These are phyloP conservation scores for Metschnikowia borealis DNA, from an alignment of 805 yeast species.

Conservation along the genomic window DNA sequence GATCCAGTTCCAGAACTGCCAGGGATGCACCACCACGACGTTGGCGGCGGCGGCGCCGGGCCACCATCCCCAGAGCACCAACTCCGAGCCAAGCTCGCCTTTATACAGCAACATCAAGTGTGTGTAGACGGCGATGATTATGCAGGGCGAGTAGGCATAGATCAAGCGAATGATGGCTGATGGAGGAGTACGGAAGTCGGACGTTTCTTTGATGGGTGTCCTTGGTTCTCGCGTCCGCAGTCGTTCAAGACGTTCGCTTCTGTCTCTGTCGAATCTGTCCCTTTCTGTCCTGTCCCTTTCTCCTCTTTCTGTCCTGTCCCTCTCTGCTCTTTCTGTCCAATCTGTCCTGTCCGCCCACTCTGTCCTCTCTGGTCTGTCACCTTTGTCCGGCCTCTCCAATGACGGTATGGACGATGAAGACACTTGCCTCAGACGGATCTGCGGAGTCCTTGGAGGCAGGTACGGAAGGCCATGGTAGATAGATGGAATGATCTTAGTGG, in stretches of 20 bases:
- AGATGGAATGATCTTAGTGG: conserved; percentile 89
- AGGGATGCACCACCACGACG: conserved; percentile 52
- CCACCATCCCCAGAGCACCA: conserved; percentile 59
- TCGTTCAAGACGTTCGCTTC: not conserved
- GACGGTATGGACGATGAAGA: conserved; percentile 25
- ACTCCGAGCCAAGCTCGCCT: conserved; percentile 64
- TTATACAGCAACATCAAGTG: conserved; percentile 88
- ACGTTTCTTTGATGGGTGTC: not conserved
- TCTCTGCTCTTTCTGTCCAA: too few species aligned
- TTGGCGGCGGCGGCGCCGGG: conserved; percentile 20
- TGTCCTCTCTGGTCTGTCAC: too few species aligned
- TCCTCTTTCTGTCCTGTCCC: too few species aligned
- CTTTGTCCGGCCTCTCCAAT: conserved; percentile 4
- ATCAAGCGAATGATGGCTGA: conserved; percentile 51
- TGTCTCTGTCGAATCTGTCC: too few species aligned
- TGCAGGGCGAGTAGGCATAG: conserved; percentile 89
- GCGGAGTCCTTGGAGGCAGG: conserved; percentile 41
- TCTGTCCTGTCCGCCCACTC: too few species aligned
- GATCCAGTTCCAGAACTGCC: conserved; percentile 98
- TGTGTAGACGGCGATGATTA: conserved; percentile 91
- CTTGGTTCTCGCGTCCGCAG: conserved; percentile 3
- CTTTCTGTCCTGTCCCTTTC: too few species aligned
- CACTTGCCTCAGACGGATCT: conserved; percentile 30
- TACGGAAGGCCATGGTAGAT: conserved; percentile 43
- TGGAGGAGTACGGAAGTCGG: conserved; percentile 6